These are phyloP conservation scores for Hericium coralloides DNA, from an alignment of 768 basidiomycete species.

Conservation along the genomic window DNA sequence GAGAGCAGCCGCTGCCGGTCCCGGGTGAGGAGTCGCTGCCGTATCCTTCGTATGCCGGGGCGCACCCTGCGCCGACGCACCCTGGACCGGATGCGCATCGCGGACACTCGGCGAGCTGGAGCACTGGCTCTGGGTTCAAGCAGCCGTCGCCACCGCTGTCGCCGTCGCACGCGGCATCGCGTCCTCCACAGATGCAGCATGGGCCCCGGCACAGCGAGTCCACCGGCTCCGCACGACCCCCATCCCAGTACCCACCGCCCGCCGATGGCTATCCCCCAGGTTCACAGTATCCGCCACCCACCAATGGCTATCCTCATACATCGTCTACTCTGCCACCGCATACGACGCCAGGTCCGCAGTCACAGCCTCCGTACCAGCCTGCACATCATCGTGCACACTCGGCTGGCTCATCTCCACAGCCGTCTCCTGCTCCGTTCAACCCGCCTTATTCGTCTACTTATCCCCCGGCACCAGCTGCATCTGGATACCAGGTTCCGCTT, in stretches of 20 bases:
- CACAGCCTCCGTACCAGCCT: neutral
- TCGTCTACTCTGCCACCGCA: neutral
- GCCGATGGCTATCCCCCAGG: neutral
- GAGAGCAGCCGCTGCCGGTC: neutral
- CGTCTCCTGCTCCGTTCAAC: neutral
- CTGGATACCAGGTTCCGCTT: neutral
- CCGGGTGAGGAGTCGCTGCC: neutral
- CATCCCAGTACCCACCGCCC: no score
- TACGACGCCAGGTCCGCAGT: no score
- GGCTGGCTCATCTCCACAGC: neutral
- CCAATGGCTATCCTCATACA: neutral
- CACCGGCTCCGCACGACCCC: no score
- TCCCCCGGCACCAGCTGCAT: neutral
- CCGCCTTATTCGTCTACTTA: neutral
- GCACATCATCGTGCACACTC: neutral
- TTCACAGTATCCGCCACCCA: neutral
- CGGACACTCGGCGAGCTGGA: no score
- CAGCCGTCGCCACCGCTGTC: no score
- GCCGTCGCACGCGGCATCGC: no score
- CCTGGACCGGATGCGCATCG: neutral
- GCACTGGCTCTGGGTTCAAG: no score
- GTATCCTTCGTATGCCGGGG: neutral
- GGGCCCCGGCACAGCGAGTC: no score
- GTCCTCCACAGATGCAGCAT: no score
- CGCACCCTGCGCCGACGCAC: neutral